Conservation (phyloP, 1,139 yeast genomes). For the Lodderomyces jiufengensis region DNA sequence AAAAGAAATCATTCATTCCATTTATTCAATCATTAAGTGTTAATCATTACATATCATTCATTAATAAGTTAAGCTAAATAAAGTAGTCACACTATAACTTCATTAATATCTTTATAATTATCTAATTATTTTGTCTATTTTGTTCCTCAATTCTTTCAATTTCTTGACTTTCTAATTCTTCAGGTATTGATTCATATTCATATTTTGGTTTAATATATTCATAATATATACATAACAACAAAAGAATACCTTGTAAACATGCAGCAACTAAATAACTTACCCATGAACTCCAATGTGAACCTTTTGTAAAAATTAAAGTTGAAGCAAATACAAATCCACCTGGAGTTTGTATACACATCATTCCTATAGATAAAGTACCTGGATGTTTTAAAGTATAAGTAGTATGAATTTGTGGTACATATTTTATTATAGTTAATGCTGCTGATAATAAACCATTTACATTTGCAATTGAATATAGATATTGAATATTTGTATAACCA, state of each 20-base stretch:
- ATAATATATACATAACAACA: slow-evolving; percentile 36
- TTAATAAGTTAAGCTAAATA: too few relatives aligned
- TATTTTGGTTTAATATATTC: slow-evolving; percentile 21
- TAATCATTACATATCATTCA: too few relatives aligned
- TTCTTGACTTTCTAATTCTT: slow-evolving; percentile 28
- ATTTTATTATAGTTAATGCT: slow-evolving; percentile 62
- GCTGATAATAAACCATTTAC: slow-evolving; percentile 63
- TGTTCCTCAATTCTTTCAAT: slow-evolving; percentile 29
- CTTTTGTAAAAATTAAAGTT: slow-evolving; percentile 66
- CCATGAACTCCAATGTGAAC: slow-evolving; percentile 88
- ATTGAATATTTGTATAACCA: slow-evolving; percentile 22
- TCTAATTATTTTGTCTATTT: too few relatives aligned
- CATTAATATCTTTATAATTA: too few relatives aligned
- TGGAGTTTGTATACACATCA: slow-evolving; percentile 88
- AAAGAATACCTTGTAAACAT: slow-evolving; percentile 45
- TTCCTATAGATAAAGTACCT: slow-evolving; percentile 74
- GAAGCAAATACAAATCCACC: slow-evolving; percentile 82
- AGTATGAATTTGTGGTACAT: slow-evolving; percentile 75
- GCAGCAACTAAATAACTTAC: slow-evolving; percentile 76
- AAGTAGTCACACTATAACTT: too few relatives aligned
- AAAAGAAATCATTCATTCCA: too few relatives aligned
- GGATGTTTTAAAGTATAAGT: slow-evolving; percentile 70
- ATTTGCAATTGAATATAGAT: slow-evolving; percentile 47
- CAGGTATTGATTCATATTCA: slow-evolving; percentile 16
- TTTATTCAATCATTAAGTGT: too few relatives aligned